Evolutionary conservation across 495 filamentous ascomycete genomes (phyloP).

Genomic region (Tuber calosporum): DNA sequence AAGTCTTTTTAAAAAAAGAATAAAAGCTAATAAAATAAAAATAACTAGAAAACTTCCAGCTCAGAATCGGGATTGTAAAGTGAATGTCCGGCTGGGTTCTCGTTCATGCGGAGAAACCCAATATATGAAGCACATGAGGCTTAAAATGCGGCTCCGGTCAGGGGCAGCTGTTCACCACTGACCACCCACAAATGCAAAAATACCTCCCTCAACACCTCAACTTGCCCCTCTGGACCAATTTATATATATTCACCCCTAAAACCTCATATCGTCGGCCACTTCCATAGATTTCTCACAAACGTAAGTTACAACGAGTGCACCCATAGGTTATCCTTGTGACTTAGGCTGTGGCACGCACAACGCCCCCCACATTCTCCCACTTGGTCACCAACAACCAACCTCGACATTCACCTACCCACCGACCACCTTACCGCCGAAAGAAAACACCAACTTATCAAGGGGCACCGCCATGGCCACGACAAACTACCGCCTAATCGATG

Average conservation of each 20-base stretch:
- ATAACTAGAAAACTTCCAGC: neutral
- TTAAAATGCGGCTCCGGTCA: conserved; percentile 7
- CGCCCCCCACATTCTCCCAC: neutral
- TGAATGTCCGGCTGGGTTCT: neutral
- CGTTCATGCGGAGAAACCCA: neutral
- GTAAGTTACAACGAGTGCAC: neutral
- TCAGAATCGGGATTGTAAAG: neutral
- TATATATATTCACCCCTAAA: neutral
- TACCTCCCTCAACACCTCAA: neutral
- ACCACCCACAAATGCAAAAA: neutral
- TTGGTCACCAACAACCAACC: neutral
- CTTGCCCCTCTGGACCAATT: neutral
- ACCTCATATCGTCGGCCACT: neutral
- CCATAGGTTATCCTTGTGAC: neutral
- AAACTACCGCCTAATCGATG: conserved; percentile 66
- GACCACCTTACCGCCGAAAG: neutral
- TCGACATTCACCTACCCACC: conserved; percentile 6
- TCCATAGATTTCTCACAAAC: neutral
- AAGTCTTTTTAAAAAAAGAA: neutral
- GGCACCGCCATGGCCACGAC: conserved; percentile 17
- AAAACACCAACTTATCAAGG: neutral
- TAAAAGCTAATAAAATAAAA: too few relatives aligned
- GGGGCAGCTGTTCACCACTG: neutral
- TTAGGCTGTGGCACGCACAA: neutral
- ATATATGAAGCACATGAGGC: conserved; percentile 5